A percentile compares a stretch with the other conserved stretches of the same genome.
Evolutionary conservation across 2,329 filamentous ascomycete genomes (phyloP).

Genomic region (Cordyceps cateniannulata): DNA sequence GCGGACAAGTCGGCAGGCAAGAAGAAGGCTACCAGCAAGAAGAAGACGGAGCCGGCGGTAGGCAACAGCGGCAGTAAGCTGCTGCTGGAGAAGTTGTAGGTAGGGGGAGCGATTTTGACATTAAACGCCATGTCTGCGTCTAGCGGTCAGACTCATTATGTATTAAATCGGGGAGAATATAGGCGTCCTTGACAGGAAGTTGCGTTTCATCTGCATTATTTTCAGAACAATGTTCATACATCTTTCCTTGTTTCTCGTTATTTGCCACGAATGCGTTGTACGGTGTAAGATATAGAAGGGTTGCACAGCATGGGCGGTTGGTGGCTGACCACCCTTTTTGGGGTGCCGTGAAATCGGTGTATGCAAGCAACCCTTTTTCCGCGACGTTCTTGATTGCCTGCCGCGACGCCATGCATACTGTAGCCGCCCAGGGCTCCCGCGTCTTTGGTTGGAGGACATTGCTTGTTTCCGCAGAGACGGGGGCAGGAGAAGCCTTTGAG

Average conservation of each 20-base stretch:
- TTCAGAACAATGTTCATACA: not conserved
- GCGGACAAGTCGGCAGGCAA: conserved; percentile 37
- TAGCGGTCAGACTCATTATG: conserved; percentile 6
- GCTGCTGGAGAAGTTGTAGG: conserved; percentile 50
- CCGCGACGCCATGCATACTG: not conserved
- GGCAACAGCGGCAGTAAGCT: conserved; percentile 59
- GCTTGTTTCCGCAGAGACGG: too few species aligned
- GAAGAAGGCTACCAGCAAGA: conserved; percentile 25
- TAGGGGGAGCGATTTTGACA: not conserved
- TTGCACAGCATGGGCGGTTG: conserved; percentile 5
- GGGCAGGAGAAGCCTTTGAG: not conserved
- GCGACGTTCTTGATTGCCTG: too few species aligned
- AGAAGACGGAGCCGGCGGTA: conserved; percentile 37
- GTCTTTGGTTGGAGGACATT: too few species aligned
- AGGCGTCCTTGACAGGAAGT: conserved; percentile 7
- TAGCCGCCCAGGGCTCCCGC: not conserved
- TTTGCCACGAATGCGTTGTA: not conserved
- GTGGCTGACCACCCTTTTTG: not conserved
- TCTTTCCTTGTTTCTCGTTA: not conserved
- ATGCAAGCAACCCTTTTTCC: not conserved
- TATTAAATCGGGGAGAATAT: conserved; percentile 3
- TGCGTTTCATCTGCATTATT: not conserved
- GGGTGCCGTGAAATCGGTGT: not conserved
- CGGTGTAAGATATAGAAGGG: not conserved
- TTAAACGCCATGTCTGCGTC: conserved; percentile 5